phyloP scores from a whole-genome alignment of 495 filamentous ascomycete species.

The Talaromyces thailandensis region DNA sequence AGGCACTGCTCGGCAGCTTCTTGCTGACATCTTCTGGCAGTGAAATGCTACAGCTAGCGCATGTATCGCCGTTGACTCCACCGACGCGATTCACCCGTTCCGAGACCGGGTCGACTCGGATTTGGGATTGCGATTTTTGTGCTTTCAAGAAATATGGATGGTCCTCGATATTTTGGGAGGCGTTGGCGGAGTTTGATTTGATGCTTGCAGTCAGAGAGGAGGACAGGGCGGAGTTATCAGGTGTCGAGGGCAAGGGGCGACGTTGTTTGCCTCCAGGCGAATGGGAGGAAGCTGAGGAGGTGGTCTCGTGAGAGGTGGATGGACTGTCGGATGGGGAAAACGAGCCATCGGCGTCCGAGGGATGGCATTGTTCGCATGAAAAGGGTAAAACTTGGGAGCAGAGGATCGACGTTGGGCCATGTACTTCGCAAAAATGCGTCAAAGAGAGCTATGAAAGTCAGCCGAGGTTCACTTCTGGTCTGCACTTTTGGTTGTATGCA shows the following conservation, averaged over 20 bases:
- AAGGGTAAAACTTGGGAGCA: constrained; percentile 84
- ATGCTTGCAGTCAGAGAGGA: constrained; percentile 4
- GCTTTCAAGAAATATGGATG: constrained; percentile 33
- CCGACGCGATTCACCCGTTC: constrained; percentile 23
- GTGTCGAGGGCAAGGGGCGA: constrained; percentile 6
- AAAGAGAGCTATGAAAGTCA: constrained; percentile 64
- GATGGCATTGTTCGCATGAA: constrained; percentile 63
- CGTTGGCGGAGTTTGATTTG: constrained; percentile 8
- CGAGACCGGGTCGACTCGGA: constrained; percentile 12
- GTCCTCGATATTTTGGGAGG: constrained; percentile 34
- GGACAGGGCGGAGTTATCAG: constrained; percentile 8
- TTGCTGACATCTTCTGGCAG: constrained; percentile 46
- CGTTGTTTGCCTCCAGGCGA: constrained; percentile 11
- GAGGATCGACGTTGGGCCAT: constrained; percentile 90
- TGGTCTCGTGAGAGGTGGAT: constrained; percentile 22
- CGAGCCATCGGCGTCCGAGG: constrained; percentile 18
- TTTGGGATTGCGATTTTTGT: constrained; percentile 17
- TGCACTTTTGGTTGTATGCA: background rate
- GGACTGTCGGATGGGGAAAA: constrained; percentile 23
- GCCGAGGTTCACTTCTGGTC: background rate
- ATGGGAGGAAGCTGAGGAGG: background rate
- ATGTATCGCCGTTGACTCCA: constrained; percentile 37
- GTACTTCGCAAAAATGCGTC: constrained; percentile 93
- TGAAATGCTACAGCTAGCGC: constrained; percentile 50
- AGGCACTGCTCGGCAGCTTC: constrained; percentile 43